phyloP scores from a whole-genome alignment of 495 filamentous ascomycete species.

The Parachaetomium inaequale region DNA sequence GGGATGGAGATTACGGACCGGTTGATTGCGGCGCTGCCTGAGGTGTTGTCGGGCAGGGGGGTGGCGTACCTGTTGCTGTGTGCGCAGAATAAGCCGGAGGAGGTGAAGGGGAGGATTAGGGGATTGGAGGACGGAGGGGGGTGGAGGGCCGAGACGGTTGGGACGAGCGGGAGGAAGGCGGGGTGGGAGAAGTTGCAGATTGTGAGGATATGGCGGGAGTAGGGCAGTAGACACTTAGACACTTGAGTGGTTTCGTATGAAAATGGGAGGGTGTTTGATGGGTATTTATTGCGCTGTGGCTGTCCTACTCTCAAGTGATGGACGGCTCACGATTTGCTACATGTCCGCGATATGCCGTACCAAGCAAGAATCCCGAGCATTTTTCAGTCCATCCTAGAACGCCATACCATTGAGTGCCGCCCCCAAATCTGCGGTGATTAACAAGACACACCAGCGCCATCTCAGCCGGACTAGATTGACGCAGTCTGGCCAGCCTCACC shows the following conservation, averaged over 20 bases:
- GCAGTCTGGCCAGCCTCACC: not conserved
- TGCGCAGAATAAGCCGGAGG: constrained; percentile 75
- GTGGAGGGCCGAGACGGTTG: constrained; percentile 73
- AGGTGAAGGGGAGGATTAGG: constrained; percentile 64
- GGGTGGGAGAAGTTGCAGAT: constrained; percentile 91
- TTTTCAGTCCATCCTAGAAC: constrained; percentile 16
- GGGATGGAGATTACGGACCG: constrained; percentile 91
- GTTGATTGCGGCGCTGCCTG: constrained; percentile 63
- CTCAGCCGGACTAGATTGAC: not conserved
- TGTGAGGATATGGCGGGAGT: constrained; percentile 67
- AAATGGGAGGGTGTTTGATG: not conserved
- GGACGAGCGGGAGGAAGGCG: constrained; percentile 74
- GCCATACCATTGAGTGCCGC: not conserved
- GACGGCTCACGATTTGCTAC: not conserved
- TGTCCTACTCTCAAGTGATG: not conserved
- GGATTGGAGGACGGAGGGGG: constrained; percentile 35
- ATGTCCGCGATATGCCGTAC: constrained; percentile 8
- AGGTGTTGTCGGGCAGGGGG: constrained; percentile 60
- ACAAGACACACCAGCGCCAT: not conserved
- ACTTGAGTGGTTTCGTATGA: not conserved
- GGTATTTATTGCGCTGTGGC: constrained; percentile 7
- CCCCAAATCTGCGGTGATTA: not conserved
- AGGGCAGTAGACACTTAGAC: not conserved
- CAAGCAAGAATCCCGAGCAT: not conserved
- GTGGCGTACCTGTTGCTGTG: constrained; percentile 89